Base-by-base conservation (phyloP, 2,329 filamentous ascomycete genomes). In the Cladosporium colombiae region DNA sequence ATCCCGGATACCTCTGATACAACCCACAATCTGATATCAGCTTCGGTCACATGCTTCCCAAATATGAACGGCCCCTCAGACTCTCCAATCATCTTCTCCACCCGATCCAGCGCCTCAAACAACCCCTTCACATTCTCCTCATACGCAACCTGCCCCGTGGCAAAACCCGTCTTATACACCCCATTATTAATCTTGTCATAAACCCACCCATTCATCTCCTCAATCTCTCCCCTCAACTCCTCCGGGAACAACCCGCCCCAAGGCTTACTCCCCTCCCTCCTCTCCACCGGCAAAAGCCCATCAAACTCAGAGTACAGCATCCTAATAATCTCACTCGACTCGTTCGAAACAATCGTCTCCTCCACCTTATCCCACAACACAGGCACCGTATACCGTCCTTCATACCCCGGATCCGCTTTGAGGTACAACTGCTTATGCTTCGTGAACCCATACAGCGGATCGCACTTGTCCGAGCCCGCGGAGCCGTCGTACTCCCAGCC, bases 281-380 rank as follows among this genome's bases (percentile, higher is more conserved):
- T 85, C 74, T 88, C 66, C 57, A 70, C 68, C 0, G 78, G 77
- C 25, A 83, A 65, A 25, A 83, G 62, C n/a, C 76, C 74, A 59
- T 98, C 88, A 75, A 98, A 98, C 78, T 88, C 91, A 40, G 83
- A 84, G 75, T 91, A 91, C 65, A 97, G 82, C 91, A 96, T 96
- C 74, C 93, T 88, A 77, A 97, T 88, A 75, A 97, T 96, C 81
- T 97, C 93, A 70, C 89, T 88, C 78, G 90, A 92, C 84, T 97
- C 93, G 70, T 97, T 97, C 84, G 85, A 94, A 68, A 96, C 92
- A 73, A 97, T 95, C 27, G 82, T 86, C 64, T 76, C 72, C 49
- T 81, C 81, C 75, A 89, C 86, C 75, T 87, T 89, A 70, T 91
- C 89, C 81, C 86, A 91, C 59, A 96, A 82, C 29, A 91, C 86